Percentiles rank a stretch among this genome's conserved stretches.
Evolutionary conservation across 2,329 filamentous ascomycete genomes (phyloP).

Genomic region (Fusarium sp.): DNA sequence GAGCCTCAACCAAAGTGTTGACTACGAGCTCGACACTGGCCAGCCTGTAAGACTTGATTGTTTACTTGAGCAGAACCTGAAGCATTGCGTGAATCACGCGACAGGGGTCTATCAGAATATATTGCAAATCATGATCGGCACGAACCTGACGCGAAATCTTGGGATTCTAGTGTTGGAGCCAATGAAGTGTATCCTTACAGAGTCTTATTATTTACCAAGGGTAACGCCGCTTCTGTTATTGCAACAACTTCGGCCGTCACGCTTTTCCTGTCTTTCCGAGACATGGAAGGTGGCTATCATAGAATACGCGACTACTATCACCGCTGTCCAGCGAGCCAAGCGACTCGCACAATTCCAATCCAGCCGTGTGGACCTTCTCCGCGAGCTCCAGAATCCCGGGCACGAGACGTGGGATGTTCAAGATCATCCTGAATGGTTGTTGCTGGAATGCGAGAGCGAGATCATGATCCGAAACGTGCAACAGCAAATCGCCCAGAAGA

Average conservation of each 20-base stretch:
- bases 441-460: conserved; percentile 72
- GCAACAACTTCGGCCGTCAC: conserved; percentile 44
- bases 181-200: background rate
- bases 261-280: conserved; percentile 44
- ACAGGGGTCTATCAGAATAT: background rate
- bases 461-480: conserved; percentile 72
- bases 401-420: conserved; percentile 66
- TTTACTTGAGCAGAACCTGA: background rate
- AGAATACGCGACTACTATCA: conserved; percentile 54
- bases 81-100: background rate
- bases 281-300: conserved; percentile 53
- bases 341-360: conserved; percentile 49
- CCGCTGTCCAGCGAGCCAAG: conserved; percentile 55
- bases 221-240: conserved; percentile 51
- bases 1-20: background rate
- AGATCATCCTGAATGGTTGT: conserved; percentile 67
- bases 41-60: background rate
- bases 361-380: conserved; percentile 49
- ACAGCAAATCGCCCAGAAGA: conserved; percentile 65
- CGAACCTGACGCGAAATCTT: background rate
- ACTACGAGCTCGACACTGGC: background rate
- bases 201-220: conserved; percentile 37
- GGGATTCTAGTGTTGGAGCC: background rate
- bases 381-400: conserved; percentile 62
- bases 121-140: background rate